Percentiles rank a stretch among this genome's conserved stretches.
Evolutionary conservation across 805 yeast genomes (phyloP).

Genomic region (Nakazawaea holstii): DNA sequence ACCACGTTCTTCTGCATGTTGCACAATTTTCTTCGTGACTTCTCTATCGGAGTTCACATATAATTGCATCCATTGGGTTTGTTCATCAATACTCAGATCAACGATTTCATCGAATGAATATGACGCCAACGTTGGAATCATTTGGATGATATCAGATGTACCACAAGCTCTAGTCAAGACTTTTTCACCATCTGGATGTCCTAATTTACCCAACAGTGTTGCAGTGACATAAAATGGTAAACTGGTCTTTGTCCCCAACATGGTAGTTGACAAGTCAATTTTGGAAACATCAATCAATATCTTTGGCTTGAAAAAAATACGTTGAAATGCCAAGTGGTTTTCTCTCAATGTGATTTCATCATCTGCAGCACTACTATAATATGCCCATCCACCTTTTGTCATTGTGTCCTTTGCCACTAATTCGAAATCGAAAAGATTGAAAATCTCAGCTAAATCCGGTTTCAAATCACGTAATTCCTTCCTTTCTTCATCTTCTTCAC

Average conservation of each 20-base stretch:
- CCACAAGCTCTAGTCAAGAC: conserved; percentile 83
- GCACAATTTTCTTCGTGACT: conserved; percentile 55
- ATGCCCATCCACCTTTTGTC: conserved; percentile 84
- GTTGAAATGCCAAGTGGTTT: conserved; percentile 84
- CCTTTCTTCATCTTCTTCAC: conserved; percentile 30
- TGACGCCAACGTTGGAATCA: conserved; percentile 91
- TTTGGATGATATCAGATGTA: conserved; percentile 66
- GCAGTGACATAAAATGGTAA: conserved; percentile 90
- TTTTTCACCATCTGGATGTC: conserved; percentile 90
- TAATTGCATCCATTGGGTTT: conserved; percentile 84
- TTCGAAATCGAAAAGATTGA: conserved; percentile 84
- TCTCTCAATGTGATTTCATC: conserved; percentile 89
- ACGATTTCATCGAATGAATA: conserved; percentile 84
- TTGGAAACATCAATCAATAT: conserved; percentile 75
- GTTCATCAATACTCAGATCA: conserved; percentile 58
- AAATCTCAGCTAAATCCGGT: conserved; percentile 68
- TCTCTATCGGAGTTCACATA: conserved; percentile 76
- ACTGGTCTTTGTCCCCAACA: conserved; percentile 65
- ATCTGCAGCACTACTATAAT: conserved; percentile 87
- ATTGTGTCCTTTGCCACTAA: conserved; percentile 75
- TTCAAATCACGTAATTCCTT: conserved; percentile 35
- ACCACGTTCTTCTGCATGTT: conserved; percentile 68
- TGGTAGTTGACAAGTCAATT: conserved; percentile 63
- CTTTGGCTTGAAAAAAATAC: conserved; percentile 83
- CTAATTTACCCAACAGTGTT: conserved; percentile 87